Base-by-base conservation (phyloP, 1,284 basidiomycete species). In the Cronartium ribicola region DNA sequence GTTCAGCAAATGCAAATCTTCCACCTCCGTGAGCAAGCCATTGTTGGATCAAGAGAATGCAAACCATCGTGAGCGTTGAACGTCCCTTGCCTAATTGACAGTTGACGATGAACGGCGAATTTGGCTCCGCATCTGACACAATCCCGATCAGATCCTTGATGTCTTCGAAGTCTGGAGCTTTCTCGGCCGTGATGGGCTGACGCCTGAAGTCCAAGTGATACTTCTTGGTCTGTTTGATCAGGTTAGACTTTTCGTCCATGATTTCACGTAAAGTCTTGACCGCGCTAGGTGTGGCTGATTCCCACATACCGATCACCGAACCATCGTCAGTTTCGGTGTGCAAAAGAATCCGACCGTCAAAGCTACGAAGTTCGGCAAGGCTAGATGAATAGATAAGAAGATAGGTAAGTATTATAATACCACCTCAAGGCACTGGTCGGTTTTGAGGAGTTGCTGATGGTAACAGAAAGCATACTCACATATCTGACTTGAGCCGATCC, bases 51-150 rank as follows among this genome's bases (percentile, higher is more conserved):
- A 99, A 85, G 37, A 93, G 83, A 60, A 98, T 84, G 71, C 97
- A 87, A 64, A 94, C 90, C 5, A 94, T 90, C 17, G 93, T 89
- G 76, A 94, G 84, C 0, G 94, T 96, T 76, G 91, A 94, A 78
- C 96, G 85, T n/a, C 95, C 95, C 43, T 93, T 85, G 3, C 95
- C 95, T 3, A 99, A 87, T 82, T 99, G 96, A 79, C 94, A 96
- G 80, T 98, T 99, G 67, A 98, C 87, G 36, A 99, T 89, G 76
- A 98, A 90, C 0, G 94, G 92, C 0, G 89, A 88, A 41, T 86
- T 85, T 3, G 89, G 85, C 72, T 89, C 86, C 39, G 88, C 87
- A n/a, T 88, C 84, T 60, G 92, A 84, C 55, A 94, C 90, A 0
- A 94, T 86, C 60, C 91, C 88, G 76, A 97, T 89, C 39, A 98